Evolutionary conservation across 2,329 filamentous ascomycete species (phyloP).

Genomic region (Chaetomium globosum): DNA sequence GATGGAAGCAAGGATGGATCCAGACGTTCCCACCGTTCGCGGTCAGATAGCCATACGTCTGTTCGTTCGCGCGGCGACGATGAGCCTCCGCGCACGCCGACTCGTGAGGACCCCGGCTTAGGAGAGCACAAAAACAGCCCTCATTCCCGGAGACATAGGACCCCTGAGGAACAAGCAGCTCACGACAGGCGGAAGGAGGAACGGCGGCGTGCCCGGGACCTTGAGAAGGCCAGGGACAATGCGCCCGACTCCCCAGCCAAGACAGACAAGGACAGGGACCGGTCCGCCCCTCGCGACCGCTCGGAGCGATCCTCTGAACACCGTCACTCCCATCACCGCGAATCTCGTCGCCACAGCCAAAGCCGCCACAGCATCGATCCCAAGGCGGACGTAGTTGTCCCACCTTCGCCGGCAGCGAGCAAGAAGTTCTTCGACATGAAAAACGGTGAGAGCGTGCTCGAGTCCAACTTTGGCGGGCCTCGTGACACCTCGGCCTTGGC

Average conservation of each 20-base stretch:
- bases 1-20: constrained; percentile 40
- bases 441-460: constrained; percentile 38
- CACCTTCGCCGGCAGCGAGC: constrained; percentile 30
- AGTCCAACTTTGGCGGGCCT: constrained; percentile 34
- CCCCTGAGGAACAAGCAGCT: constrained; percentile 53
- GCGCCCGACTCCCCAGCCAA: constrained; percentile 29
- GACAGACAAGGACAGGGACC: constrained; percentile 33
- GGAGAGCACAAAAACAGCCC: constrained; percentile 47
- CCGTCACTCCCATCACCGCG: constrained; percentile 32
- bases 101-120: constrained; percentile 52
- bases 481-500: constrained; percentile 17
- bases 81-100: constrained; percentile 45
- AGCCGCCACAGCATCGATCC: constrained; percentile 35
- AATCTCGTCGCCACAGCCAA: constrained; percentile 37
- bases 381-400: constrained; percentile 22
- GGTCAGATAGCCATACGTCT: constrained; percentile 44
- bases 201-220: constrained; percentile 47
- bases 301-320: constrained; percentile 31
- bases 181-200: constrained; percentile 56
- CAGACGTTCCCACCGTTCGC: constrained; percentile 41
- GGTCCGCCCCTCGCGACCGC: constrained; percentile 29
- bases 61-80: constrained; percentile 42
- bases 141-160: constrained; percentile 45
- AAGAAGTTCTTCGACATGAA: constrained; percentile 41
- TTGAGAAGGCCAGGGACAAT: constrained; percentile 34